A percentile compares a stretch with the other conserved stretches of the same genome.
Evolutionary conservation across 352 stramenopile species (phyloP).

Genomic region (Achlya hypogyna): DNA sequence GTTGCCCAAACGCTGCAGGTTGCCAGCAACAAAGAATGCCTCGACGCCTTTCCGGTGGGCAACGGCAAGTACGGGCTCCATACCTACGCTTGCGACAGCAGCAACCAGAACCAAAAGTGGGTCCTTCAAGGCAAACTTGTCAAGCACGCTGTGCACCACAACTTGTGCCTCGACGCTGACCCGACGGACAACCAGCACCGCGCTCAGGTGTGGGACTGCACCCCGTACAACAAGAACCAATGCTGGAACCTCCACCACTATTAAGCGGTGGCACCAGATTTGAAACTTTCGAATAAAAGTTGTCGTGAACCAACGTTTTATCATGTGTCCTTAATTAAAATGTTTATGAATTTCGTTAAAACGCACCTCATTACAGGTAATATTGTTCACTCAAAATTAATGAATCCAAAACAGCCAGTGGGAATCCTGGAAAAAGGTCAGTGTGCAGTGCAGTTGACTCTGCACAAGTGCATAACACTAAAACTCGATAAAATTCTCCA

Average conservation of each 20-base stretch:
- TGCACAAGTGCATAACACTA: too few relatives aligned
- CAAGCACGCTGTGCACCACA: slow-evolving; percentile 31
- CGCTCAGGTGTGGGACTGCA: slow-evolving; percentile 5
- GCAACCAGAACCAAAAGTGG: slow-evolving; percentile 60
- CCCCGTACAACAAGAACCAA: slow-evolving; percentile 3
- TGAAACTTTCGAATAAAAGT: background rate
- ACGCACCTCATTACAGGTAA: too few relatives aligned
- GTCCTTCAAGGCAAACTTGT: slow-evolving; percentile 34
- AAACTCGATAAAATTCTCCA: too few relatives aligned
- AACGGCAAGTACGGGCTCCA: slow-evolving; percentile 24
- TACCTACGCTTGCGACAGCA: slow-evolving; percentile 43
- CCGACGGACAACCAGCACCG: background rate
- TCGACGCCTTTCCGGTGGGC: slow-evolving; percentile 19
- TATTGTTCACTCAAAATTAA: too few relatives aligned
- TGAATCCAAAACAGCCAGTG: too few relatives aligned
- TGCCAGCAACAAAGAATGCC: slow-evolving; percentile 23
- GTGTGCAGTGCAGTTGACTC: too few relatives aligned
- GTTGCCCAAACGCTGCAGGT: background rate
- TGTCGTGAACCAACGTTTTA: background rate
- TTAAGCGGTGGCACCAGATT: background rate
- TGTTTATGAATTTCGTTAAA: too few relatives aligned
- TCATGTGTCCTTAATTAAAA: background rate
- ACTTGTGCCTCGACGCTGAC: slow-evolving; percentile 52
- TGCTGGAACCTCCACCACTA: background rate
- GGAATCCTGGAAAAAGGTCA: too few relatives aligned